phyloP scores from a whole-genome alignment of 306 rosid species.

The Cotoneaster glaucophyllus region DNA sequence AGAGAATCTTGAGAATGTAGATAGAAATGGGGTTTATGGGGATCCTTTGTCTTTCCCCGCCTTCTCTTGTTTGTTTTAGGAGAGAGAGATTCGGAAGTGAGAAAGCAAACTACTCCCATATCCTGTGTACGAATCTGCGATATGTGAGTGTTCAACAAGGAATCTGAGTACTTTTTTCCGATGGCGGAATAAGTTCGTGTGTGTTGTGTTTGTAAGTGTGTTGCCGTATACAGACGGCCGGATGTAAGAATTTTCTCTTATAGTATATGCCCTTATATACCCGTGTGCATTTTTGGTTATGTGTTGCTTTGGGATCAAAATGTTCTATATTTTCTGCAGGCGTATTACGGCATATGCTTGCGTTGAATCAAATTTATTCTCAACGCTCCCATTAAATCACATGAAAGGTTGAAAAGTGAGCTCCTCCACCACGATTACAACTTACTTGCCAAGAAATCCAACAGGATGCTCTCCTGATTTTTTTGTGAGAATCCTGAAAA shows the following conservation, averaged over 20 bases:
- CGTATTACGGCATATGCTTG: neutral
- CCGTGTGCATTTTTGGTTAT: neutral
- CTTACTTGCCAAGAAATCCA: neutral
- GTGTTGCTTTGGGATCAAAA: neutral
- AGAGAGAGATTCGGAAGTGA: conserved; percentile 29
- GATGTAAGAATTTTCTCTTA: neutral
- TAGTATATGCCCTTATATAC: neutral
- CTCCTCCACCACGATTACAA: neutral
- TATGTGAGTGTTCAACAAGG: neutral
- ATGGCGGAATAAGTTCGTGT: neutral
- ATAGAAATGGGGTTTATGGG: conserved; percentile 16
- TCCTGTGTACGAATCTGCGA: neutral
- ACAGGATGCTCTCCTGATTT: too few relatives aligned
- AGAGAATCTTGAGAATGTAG: conserved; percentile 27
- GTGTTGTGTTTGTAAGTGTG: neutral
- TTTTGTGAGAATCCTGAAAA: too few relatives aligned
- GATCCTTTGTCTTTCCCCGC: conserved; percentile 23
- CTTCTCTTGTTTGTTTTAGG: neutral
- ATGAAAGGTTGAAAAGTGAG: neutral
- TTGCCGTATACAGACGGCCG: neutral
- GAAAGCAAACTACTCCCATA: conserved; percentile 13
- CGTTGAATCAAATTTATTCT: neutral
- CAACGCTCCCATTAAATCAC: neutral
- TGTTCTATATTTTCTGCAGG: neutral
- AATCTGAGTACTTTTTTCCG: neutral